phyloP scores from a whole-genome alignment of 208 protist species.

The Acanthamoeba lugdunensis region DNA sequence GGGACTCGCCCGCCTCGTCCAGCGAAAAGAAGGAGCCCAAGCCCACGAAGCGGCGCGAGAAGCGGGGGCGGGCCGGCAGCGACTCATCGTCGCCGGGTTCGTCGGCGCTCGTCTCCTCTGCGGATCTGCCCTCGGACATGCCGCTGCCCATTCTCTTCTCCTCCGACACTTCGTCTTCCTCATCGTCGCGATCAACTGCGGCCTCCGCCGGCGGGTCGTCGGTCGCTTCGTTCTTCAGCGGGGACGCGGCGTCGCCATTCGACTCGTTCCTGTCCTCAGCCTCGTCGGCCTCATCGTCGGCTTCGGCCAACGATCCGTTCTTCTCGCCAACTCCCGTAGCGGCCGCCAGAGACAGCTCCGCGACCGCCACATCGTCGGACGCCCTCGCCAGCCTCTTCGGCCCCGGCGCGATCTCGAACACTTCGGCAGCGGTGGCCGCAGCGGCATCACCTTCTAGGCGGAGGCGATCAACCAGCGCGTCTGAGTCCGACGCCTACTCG shows the following conservation, averaged over 20 bases:
- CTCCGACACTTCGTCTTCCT: neutral
- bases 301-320: neutral
- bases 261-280: constrained; percentile 10
- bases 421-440: neutral
- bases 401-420: neutral
- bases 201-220: neutral
- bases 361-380: neutral
- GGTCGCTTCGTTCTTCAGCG: neutral
- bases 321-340: neutral
- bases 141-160: constrained; percentile 6
- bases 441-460: neutral
- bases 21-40: neutral
- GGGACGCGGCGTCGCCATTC: neutral
- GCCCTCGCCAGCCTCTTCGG: neutral
- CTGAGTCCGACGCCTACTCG: neutral
- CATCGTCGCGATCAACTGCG: neutral
- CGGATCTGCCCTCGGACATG: constrained; percentile 26
- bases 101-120: neutral
- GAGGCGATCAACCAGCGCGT: neutral
- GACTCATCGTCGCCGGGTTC: neutral
- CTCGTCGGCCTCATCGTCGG: neutral
- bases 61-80: neutral
- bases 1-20: neutral
- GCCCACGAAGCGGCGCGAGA: neutral
- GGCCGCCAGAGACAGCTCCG: neutral